These are phyloP conservation scores for Penicillium egyptiacum DNA, from an alignment of 495 filamentous ascomycete species.

Conservation along the genomic window DNA sequence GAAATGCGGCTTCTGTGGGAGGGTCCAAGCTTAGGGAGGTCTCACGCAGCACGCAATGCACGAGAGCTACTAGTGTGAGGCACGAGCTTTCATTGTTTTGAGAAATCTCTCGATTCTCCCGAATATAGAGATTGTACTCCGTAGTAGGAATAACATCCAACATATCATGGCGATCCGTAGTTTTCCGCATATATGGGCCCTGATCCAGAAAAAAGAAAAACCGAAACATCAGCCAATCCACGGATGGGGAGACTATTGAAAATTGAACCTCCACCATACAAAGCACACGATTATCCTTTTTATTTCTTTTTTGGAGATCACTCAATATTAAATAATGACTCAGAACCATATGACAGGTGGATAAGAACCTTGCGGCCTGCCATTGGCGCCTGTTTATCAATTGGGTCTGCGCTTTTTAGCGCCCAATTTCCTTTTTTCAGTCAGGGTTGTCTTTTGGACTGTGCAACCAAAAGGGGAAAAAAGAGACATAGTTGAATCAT, in stretches of 20 bases:
- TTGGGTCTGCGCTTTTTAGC: slow-evolving; percentile 8
- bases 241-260: not conserved
- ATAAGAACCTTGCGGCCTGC: slow-evolving; percentile 6
- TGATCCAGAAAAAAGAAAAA: not conserved
- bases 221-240: not conserved
- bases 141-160: not conserved
- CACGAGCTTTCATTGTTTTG: slow-evolving; percentile 8
- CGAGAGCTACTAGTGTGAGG: slow-evolving; percentile 2
- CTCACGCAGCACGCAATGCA: slow-evolving; percentile 3
- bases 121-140: not conserved
- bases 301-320: not conserved
- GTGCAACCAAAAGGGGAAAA: not conserved
- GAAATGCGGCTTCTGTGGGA: not conserved
- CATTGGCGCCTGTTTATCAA: not conserved
- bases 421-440: not conserved
- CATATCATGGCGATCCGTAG: not conserved
- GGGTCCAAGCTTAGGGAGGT: slow-evolving; percentile 5
- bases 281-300: no score
- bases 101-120: not conserved
- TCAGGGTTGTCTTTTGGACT: not conserved
- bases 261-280: not conserved
- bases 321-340: slow-evolving; percentile 11
- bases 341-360: slow-evolving; percentile 12
- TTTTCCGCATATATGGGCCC: slow-evolving; percentile 2
- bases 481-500: not conserved